Evolutionary conservation across 805 yeast species (phyloP).

Genomic region (Candida rishiriensis): DNA sequence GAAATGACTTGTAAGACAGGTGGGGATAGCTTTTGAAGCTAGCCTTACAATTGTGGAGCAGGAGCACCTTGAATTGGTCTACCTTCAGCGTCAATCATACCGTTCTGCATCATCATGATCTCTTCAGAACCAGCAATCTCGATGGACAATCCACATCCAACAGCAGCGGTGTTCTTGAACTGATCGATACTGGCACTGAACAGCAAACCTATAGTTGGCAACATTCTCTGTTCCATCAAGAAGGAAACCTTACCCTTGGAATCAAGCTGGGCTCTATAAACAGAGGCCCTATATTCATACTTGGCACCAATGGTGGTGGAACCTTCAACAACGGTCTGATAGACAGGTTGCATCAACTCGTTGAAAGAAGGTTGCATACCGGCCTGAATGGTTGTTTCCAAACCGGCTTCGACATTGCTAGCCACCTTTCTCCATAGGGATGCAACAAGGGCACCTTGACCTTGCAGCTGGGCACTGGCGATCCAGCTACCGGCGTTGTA

Average conservation of each 20-base stretch:
- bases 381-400: slow-evolving; percentile 80
- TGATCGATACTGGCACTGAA: slow-evolving; percentile 93
- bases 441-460: slow-evolving; percentile 83
- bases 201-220: slow-evolving; percentile 84
- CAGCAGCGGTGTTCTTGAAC: slow-evolving; percentile 65
- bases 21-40: neutral
- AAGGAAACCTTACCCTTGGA: slow-evolving; percentile 86
- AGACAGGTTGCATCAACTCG: slow-evolving; percentile 71
- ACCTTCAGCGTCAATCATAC: slow-evolving; percentile 76
- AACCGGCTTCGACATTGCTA: slow-evolving; percentile 91
- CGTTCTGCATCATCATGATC: slow-evolving; percentile 86
- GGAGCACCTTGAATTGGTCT: slow-evolving; percentile 83
- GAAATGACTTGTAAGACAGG: too few relatives aligned
- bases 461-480: slow-evolving; percentile 89
- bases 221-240: slow-evolving; percentile 86
- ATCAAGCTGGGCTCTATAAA: slow-evolving; percentile 93
- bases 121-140: slow-evolving; percentile 95
- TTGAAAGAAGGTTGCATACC: slow-evolving; percentile 73
- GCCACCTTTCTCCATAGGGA: slow-evolving; percentile 94
- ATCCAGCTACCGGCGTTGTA: slow-evolving; percentile 86
- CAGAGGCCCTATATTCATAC: slow-evolving; percentile 94
- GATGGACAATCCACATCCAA: slow-evolving; percentile 93
- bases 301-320: slow-evolving; percentile 93
- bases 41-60: neutral
- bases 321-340: slow-evolving; percentile 85